Base-by-base conservation (phyloP, 768 basidiomycete genomes). In the Paxillus rubicundulus region DNA sequence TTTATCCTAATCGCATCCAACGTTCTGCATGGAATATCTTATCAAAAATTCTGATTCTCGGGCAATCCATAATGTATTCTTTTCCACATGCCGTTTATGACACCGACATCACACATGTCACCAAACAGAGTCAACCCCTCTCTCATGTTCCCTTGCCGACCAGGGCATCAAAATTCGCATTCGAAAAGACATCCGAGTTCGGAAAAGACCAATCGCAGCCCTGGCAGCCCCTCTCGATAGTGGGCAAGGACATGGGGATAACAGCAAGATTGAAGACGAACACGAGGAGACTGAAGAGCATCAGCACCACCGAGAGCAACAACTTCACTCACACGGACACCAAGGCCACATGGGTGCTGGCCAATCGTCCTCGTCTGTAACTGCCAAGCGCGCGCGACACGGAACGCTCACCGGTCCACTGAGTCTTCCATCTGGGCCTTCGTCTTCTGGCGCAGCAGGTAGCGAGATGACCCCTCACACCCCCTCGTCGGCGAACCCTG, bases 121-220 rank as follows among this genome's bases (percentile, higher is more conserved):
- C 9, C 28, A 4, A 42, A 27, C 18, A 93, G 93, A 93, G 71
- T 93, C 91, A 4, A 94, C 93, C 0, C 84, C 86, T 3, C 78
- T 96, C 1, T 95, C 93, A 2, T 90, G 86, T 58, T 89, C 90
- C 0, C 81, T 95, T 49, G 92, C 92, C n/a, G 92, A 95, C 64
- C 93, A 95, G 70, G 93, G 93, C 20, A 92, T 95, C 72, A 96
- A 95, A 72, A 94, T 96, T 49, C 85, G 92, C 28, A 95, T 95
- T 48, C 82, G 93, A 33, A 95, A 94, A 69, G 92, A 95, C 53
- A 91, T 93, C 33, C 84, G 91, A 1, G 85, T 89, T 21, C 81
- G 91, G 56, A 92, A 91, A 66, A 76, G 85, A 10, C 81, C 84
- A 5, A 76, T 75, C 21, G 72, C 74, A 32, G 71, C 73, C 0